phyloP scores from a whole-genome alignment of 805 yeast genomes.

The Candida loeiensis region DNA sequence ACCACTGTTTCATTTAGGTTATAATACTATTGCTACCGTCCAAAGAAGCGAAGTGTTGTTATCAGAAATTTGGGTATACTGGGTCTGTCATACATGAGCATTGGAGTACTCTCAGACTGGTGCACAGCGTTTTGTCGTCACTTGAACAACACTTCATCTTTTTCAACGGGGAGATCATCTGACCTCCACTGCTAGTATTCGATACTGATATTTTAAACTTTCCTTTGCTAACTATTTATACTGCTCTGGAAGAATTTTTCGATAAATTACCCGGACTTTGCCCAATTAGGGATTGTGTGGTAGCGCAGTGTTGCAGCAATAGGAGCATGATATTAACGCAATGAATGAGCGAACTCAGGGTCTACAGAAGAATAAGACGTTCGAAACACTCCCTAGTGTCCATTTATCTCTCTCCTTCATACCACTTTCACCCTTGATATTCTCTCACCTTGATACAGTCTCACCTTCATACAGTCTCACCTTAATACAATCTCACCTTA shows the following conservation, averaged over 20 bases:
- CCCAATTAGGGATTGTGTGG: neutral
- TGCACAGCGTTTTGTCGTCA: conserved; percentile 52
- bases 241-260: neutral
- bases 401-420: too few species aligned
- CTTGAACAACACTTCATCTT: conserved; percentile 14
- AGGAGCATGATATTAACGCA: too few species aligned
- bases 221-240: neutral
- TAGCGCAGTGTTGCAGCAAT: too few species aligned
- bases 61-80: conserved; percentile 50
- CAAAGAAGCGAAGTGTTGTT: conserved; percentile 10
- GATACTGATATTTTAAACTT: neutral
- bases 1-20: neutral
- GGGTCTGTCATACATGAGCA: conserved; percentile 33
- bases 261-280: conserved; percentile 2
- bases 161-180: conserved; percentile 13
- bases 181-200: conserved; percentile 9
- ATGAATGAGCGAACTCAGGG: too few species aligned
- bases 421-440: too few species aligned
- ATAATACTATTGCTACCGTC: too few species aligned
- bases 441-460: too few species aligned
- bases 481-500: too few species aligned
- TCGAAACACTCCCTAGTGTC: too few species aligned
- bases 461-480: too few species aligned
- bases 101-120: conserved; percentile 47
- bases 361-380: too few species aligned